These are phyloP conservation scores for Chytriomyces sp. DNA, from an alignment of 192 early-diverging fungal genomes.

Conservation along the genomic window DNA sequence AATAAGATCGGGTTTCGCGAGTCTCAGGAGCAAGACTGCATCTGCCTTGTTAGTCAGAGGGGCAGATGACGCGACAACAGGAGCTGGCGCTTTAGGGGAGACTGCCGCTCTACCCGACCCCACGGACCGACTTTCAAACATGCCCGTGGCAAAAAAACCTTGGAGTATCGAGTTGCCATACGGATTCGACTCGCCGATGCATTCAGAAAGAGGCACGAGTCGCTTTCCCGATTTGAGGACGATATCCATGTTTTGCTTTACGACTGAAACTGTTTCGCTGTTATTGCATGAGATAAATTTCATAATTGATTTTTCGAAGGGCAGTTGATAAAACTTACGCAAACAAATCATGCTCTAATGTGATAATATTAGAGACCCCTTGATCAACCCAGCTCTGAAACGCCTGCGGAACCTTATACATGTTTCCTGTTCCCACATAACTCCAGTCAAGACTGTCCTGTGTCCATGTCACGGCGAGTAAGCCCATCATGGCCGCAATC, in stretches of 20 bases:
- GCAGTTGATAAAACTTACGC: not conserved
- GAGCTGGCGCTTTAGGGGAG: too few relatives aligned
- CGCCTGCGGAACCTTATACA: not conserved
- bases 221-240: not conserved
- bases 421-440: conserved; percentile 1
- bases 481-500: conserved; percentile 59
- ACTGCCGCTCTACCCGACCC: too few relatives aligned
- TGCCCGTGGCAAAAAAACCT: not conserved
- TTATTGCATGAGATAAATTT: too few relatives aligned
- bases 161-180: not conserved
- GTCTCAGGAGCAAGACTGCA: too few relatives aligned
- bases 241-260: not conserved
- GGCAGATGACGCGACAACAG: too few relatives aligned
- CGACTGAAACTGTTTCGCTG: not conserved
- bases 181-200: not conserved
- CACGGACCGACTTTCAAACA: too few relatives aligned
- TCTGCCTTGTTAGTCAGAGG: too few relatives aligned
- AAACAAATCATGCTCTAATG: conserved; percentile 3
- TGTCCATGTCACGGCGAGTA: conserved; percentile 36
- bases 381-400: conserved; percentile 4
- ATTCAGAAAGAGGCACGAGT: not conserved
- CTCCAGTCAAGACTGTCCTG: conserved; percentile 33
- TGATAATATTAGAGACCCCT: not conserved
- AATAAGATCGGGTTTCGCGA: too few relatives aligned
- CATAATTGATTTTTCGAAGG: too few relatives aligned